Evolutionary conservation across 441 rosid species (phyloP).

Genomic region (Flueggea neowawraea): DNA sequence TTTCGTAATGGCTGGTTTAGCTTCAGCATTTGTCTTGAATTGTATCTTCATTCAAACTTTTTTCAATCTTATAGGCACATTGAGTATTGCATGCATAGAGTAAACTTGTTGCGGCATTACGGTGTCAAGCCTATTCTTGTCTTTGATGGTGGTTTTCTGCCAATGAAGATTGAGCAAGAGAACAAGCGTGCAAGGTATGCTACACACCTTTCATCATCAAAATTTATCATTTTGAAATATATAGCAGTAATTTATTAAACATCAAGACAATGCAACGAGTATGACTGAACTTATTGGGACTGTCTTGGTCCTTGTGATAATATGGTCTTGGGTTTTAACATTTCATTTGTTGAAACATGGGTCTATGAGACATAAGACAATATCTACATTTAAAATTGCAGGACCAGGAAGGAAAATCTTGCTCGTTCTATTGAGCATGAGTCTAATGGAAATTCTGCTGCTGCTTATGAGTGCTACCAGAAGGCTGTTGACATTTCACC

Average conservation of each 20-base stretch:
- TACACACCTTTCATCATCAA: neutral
- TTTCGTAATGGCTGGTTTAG: too few species aligned
- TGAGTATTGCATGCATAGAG: slow-evolving; percentile 93
- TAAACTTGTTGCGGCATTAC: slow-evolving; percentile 79
- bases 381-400: slow-evolving; percentile 15
- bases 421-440: slow-evolving; percentile 86
- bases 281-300: too few species aligned
- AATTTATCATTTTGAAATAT: neutral
- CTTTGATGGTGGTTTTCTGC: slow-evolving; percentile 92
- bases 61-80: slow-evolving; percentile 54
- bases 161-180: slow-evolving; percentile 98
- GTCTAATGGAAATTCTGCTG: slow-evolving; percentile 72
- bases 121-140: slow-evolving; percentile 87
- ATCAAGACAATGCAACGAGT: neutral
- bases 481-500: slow-evolving; percentile 98
- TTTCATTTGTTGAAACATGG: too few species aligned
- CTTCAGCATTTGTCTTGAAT: too few species aligned
- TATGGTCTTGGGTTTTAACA: too few species aligned
- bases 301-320: too few species aligned
- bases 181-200: slow-evolving; percentile 91
- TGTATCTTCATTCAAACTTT: too few species aligned
- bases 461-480: slow-evolving; percentile 90
- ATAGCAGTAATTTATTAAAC: neutral
- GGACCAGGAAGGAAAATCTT: slow-evolving; percentile 88
- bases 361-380: neutral